A percentile compares a stretch with the other conserved stretches of the same genome.
These are phyloP conservation scores for Epichloe elymi DNA, from an alignment of 2,329 filamentous ascomycete species.

Conservation along the genomic window DNA sequence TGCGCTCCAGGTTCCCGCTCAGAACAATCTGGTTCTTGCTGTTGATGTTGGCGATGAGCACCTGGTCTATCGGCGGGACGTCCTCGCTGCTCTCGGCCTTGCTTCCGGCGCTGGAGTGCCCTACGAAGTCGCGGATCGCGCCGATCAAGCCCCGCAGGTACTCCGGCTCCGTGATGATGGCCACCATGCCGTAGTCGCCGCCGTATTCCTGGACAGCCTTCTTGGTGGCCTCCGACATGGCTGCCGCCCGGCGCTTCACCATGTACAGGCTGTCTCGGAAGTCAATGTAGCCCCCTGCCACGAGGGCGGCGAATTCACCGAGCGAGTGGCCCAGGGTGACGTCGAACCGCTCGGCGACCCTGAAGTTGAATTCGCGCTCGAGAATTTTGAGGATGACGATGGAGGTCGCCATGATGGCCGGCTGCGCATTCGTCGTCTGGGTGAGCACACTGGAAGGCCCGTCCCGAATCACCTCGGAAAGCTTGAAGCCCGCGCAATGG, in stretches of 20 bases:
- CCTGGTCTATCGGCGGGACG: constrained; percentile 68
- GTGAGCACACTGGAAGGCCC: constrained; percentile 69
- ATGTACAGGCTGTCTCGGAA: constrained; percentile 69
- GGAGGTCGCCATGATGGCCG: constrained; percentile 90
- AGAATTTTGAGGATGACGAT: constrained; percentile 80
- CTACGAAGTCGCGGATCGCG: constrained; percentile 68
- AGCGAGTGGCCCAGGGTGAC: constrained; percentile 82
- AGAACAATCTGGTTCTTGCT: constrained; percentile 93
- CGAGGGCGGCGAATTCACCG: constrained; percentile 84
- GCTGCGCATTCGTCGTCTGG: constrained; percentile 77
- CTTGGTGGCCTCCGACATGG: constrained; percentile 67
- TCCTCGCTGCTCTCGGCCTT: constrained; percentile 56
- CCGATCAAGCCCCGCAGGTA: constrained; percentile 57
- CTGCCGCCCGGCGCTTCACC: constrained; percentile 64
- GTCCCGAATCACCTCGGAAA: constrained; percentile 66
- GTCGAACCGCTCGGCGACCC: constrained; percentile 56
- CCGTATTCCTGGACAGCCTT: constrained; percentile 53
- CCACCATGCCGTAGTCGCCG: constrained; percentile 88
- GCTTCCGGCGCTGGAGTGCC: constrained; percentile 49
- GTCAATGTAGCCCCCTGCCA: constrained; percentile 66
- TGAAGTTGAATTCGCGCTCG: constrained; percentile 73
- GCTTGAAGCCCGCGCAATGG: constrained; percentile 55
- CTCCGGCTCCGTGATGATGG: constrained; percentile 73
- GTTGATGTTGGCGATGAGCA: constrained; percentile 87
- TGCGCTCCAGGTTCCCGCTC: constrained; percentile 72